Evolutionary conservation across 2,329 filamentous ascomycete genomes (phyloP).

Genomic region (Sphaerulina populicola): DNA sequence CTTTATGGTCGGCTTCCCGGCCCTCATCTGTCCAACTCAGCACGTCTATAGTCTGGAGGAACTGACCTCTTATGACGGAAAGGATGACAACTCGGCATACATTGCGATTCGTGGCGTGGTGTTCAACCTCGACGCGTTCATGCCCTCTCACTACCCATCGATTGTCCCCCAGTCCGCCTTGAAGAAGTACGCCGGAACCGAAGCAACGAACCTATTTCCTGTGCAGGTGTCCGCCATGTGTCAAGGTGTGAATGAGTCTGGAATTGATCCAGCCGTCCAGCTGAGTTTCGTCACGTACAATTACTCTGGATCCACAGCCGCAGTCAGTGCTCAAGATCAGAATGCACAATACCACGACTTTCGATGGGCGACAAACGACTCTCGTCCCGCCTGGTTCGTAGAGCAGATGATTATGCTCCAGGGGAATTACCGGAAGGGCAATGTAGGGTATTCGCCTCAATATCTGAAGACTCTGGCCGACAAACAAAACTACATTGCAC

Average conservation of each 20-base stretch:
- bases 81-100: constrained; percentile 56
- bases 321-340: constrained; percentile 58
- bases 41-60: constrained; percentile 76
- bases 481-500: constrained; percentile 56
- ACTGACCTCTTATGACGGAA: constrained; percentile 64
- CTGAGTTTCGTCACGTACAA: constrained; percentile 78
- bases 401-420: constrained; percentile 77
- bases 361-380: constrained; percentile 72
- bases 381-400: constrained; percentile 81
- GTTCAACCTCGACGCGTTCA: constrained; percentile 69
- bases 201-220: constrained; percentile 84
- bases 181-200: constrained; percentile 73
- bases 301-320: constrained; percentile 55
- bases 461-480: constrained; percentile 62
- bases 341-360: constrained; percentile 90
- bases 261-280: constrained; percentile 63
- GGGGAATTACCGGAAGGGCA: constrained; percentile 73
- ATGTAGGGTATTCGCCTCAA: constrained; percentile 69
- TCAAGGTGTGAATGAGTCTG: constrained; percentile 61
- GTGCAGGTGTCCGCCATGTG: constrained; percentile 91
- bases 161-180: constrained; percentile 55
- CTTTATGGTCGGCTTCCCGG: constrained; percentile 81
- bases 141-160: constrained; percentile 68
- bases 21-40: constrained; percentile 83
- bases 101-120: constrained; percentile 82